Evolutionary conservation across 208 protist genomes (phyloP), one percentile per base, ranked within the genome.

Genomic region (Acanthamoeba culbertsoni): DNA sequence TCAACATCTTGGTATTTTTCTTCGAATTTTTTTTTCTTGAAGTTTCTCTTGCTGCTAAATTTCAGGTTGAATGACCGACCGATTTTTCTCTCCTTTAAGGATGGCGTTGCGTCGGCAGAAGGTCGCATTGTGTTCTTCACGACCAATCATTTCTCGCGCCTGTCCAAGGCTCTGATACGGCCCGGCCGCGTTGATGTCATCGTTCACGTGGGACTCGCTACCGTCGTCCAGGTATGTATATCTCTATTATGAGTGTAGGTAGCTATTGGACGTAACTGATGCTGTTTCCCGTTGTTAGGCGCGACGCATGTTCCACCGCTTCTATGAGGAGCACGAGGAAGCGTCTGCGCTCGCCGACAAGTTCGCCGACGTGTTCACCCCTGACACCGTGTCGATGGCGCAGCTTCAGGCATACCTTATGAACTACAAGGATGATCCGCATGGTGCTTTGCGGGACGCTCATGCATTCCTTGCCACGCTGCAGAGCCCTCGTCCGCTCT

Each of bases 61-160:
- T 10, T 68, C 59, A n/a, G 6, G 28, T 33, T n/a, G n/a, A n/a
- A n/a, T n/a, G n/a, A n/a, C n/a, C n/a, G 59, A n/a, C 26, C 23
- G 6, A 33, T 33, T 28, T 37, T 7, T 68, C 23, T n/a, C 7
- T 68, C 18, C 59, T 26, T 8, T 26, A n/a, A 73, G 35, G 98
- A 99, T 92, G 98, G 98, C 37, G 97, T 99, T 16, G 98, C 96
- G 0, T 97, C 98, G n/a, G 97, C 98, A 62, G 98, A 99, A 86
- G 98, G 98, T n/a, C 92, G 98, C 46, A 62, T 99, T 3, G 94
- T 99, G 23, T 99, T 99, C 95, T 98, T 99, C 97, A 99, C 98
- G 12, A 99, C 98, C 20, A 99, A 99, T 93, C 98, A 99, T 94
- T 96, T 98, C 31, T 98, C 99, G 53, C 94, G 96, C 62, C 95